phyloP scores from a whole-genome alignment of 1,139 yeast genomes.

The Magnusiomyces suaveolens region DNA sequence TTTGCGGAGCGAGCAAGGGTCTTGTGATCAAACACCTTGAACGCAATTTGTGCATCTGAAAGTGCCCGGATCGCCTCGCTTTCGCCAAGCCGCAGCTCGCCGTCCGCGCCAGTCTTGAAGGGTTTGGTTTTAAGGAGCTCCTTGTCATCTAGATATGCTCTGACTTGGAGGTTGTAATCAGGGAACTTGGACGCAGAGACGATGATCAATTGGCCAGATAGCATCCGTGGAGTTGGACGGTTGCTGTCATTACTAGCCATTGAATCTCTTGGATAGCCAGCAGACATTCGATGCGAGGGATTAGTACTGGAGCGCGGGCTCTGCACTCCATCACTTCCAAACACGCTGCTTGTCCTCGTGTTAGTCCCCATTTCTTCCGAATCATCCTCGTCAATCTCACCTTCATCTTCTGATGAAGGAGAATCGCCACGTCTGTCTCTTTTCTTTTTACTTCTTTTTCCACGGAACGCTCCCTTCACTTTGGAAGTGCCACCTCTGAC shows the following conservation, averaged over 20 bases:
- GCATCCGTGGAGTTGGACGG: constrained; percentile 14
- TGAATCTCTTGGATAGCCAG: constrained; percentile 13
- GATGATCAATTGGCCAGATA: constrained; percentile 25
- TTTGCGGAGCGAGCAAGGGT: constrained; percentile 62
- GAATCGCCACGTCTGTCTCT: constrained; percentile 14
- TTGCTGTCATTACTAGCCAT: constrained; percentile 3
- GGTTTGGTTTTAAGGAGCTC: constrained; percentile 58
- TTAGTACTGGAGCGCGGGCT: too few species aligned
- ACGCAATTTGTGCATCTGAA: constrained; percentile 47
- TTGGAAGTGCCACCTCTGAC: constrained; percentile 16
- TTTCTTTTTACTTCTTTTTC: constrained; percentile 19
- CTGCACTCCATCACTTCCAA: too few species aligned
- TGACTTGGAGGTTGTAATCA: constrained; percentile 25
- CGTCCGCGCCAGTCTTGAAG: constrained; percentile 38
- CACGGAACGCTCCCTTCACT: constrained; percentile 7
- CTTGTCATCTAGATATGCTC: constrained; percentile 34
- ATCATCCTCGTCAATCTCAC: constrained; percentile 3
- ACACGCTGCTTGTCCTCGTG: too few species aligned
- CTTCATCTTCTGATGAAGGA: too few species aligned
- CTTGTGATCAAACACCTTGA: constrained; percentile 59
- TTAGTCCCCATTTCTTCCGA: too few species aligned
- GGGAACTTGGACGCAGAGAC: constrained; percentile 26
- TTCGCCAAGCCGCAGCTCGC: constrained; percentile 54
- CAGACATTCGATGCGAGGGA: too few species aligned
- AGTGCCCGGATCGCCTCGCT: constrained; percentile 53